A percentile compares a stretch with the other conserved stretches of the same genome.
phyloP scores from a whole-genome alignment of 139 green algal species.

The Picochlorum sp. region DNA sequence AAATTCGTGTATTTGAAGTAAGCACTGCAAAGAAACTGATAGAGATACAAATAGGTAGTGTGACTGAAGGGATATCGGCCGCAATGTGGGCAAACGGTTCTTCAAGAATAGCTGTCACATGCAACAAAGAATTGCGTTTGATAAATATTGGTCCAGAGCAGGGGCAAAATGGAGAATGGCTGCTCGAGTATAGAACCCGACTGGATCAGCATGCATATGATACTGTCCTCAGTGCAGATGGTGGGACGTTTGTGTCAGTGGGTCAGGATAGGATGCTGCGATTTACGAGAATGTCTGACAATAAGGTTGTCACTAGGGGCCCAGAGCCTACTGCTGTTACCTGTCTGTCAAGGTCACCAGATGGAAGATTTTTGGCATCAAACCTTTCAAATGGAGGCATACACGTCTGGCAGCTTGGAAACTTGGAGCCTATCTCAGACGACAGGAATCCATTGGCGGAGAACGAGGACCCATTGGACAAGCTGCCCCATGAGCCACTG shows the following conservation, averaged over 20 bases:
- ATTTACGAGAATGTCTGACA: constrained; percentile 39
- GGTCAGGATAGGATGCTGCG: constrained; percentile 46
- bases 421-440: neutral
- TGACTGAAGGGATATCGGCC: constrained; percentile 37
- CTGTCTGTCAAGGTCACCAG: constrained; percentile 45
- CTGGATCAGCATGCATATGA: constrained; percentile 66
- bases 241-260: constrained; percentile 48
- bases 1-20: constrained; percentile 43
- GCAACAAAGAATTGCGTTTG: constrained; percentile 34
- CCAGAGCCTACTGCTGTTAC: constrained; percentile 17
- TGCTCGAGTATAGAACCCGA: neutral
- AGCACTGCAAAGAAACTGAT: constrained; percentile 7
- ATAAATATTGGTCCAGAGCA: constrained; percentile 4
- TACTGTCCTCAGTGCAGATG: constrained; percentile 54
- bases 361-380: constrained; percentile 50
- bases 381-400: constrained; percentile 23
- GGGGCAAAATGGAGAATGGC: constrained; percentile 7
- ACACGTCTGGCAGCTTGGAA: constrained; percentile 26
- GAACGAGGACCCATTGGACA: constrained; percentile 7
- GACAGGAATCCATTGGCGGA: neutral
- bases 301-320: constrained; percentile 26
- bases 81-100: constrained; percentile 60
- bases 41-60: neutral
- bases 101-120: constrained; percentile 47
- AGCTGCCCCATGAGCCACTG: neutral